A percentile compares a stretch with the other conserved stretches of the same genome.
Evolutionary conservation across 352 stramenopile species (phyloP).

Genomic region (Pythium sp.): DNA sequence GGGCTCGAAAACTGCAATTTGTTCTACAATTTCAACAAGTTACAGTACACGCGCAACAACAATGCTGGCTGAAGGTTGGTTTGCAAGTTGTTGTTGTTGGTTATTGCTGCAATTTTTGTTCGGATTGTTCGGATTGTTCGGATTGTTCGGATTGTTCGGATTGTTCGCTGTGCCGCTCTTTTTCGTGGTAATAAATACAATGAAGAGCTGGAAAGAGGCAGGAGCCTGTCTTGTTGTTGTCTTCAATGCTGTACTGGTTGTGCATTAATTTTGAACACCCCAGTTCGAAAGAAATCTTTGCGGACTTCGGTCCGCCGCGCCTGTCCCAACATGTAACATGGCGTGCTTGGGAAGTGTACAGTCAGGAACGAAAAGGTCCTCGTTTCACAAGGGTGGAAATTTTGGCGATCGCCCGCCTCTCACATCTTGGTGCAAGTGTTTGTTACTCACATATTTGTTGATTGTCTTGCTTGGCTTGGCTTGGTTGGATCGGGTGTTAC

Average conservation of each 20-base stretch:
- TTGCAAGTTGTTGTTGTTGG: neutral
- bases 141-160: neutral
- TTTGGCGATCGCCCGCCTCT: neutral
- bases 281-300: neutral
- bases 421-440: neutral
- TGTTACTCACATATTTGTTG: neutral
- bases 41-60: neutral
- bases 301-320: neutral
- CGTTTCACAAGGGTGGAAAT: neutral
- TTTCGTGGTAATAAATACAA: neutral
- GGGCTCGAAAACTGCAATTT: constrained; percentile 6
- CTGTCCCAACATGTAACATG: neutral
- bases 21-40: constrained; percentile 5
- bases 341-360: neutral
- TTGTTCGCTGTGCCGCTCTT: too few relatives aligned
- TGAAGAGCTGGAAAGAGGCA: neutral
- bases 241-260: too few relatives aligned
- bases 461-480: neutral
- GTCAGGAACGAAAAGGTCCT: neutral
- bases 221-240: neutral
- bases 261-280: neutral
- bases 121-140: too few relatives aligned
- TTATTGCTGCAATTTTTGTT: too few relatives aligned
- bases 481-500: neutral
- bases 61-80: neutral